phyloP scores from a whole-genome alignment of 1,139 yeast genomes.

The Candida neerlandica region DNA sequence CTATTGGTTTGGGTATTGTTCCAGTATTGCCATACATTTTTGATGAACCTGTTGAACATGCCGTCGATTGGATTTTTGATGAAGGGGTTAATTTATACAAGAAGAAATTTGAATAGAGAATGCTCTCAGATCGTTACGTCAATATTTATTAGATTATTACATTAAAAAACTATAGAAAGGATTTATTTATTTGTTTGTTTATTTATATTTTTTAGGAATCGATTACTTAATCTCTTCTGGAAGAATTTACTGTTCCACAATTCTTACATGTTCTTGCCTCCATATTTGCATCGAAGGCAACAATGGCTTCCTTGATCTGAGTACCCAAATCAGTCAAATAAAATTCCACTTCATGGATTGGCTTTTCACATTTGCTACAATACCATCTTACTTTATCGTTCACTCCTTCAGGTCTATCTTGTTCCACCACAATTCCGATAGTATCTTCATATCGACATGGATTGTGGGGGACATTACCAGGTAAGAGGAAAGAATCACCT shows the following conservation, averaged over 20 bases:
- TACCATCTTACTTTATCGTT: constrained; percentile 85
- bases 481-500: constrained; percentile 85
- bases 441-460: constrained; percentile 88
- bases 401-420: constrained; percentile 75
- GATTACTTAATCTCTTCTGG: constrained; percentile 47
- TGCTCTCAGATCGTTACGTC: background rate
- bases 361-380: constrained; percentile 65
- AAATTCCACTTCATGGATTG: constrained; percentile 71
- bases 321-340: constrained; percentile 84
- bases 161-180: background rate
- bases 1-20: constrained; percentile 72
- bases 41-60: constrained; percentile 81
- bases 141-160: constrained; percentile 2
- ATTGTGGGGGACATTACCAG: constrained; percentile 84
- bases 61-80: constrained; percentile 64
- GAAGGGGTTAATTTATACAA: constrained; percentile 49
- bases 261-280: constrained; percentile 69
- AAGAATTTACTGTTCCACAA: constrained; percentile 73
- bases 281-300: constrained; percentile 64
- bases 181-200: background rate
- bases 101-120: constrained; percentile 9
- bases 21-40: constrained; percentile 78
- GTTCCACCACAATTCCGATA: constrained; percentile 92
- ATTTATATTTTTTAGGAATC: background rate
- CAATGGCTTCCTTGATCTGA: constrained; percentile 83